Evolutionary conservation across 2,329 filamentous ascomycete genomes (phyloP), one percentile per base, ranked within the genome.

Genomic region (Helotiales sp.): DNA sequence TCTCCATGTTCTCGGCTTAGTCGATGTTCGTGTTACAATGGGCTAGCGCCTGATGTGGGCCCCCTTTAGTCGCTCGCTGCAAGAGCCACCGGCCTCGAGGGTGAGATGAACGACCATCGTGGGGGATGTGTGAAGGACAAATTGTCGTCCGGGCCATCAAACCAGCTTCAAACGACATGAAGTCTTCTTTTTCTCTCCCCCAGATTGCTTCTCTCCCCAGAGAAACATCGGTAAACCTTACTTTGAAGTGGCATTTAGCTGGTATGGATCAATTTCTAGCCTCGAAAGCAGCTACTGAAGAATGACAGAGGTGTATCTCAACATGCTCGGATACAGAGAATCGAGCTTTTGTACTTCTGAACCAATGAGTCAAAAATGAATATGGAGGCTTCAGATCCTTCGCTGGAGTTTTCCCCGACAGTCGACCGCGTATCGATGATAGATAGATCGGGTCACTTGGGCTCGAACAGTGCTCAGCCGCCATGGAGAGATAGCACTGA

Each of bases 121-220:
- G n/a, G 43, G 55, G 45, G 1, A 13, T 61, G 3, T 65, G 57
- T 13, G 63, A 64, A 49, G 49, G n/a, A 57, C 50, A 17, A 26
- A 11, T 2, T 45, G 47, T 17, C 22, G 8, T 13, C 13, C 13
- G 8, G 7, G 24, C n/a, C 17, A 17, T 10, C 7, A 49, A 40
- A 8, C 7, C 55, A 6, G 8, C 4, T 6, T 40, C 28, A n/a
- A n/a, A n/a, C n/a, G n/a, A n/a, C n/a, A n/a, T n/a, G n/a, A n/a
- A n/a, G n/a, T 49, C 63, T n/a, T 20, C 54, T 10, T 67, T 57
- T 47, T 67, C 64, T 34, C 61, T 67, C 13, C 59, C 20, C 40
- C 7, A 45, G n/a, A 45, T 7, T 45, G 3, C 6, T 45, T 45
- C 17, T 20, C 17, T 20, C 1, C 2, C 40, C 17, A n/a, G 40